These are phyloP conservation scores for Stagonosporopsis cucurbitacearum DNA, from an alignment of 2,329 filamentous ascomycete genomes.

Conservation along the genomic window DNA sequence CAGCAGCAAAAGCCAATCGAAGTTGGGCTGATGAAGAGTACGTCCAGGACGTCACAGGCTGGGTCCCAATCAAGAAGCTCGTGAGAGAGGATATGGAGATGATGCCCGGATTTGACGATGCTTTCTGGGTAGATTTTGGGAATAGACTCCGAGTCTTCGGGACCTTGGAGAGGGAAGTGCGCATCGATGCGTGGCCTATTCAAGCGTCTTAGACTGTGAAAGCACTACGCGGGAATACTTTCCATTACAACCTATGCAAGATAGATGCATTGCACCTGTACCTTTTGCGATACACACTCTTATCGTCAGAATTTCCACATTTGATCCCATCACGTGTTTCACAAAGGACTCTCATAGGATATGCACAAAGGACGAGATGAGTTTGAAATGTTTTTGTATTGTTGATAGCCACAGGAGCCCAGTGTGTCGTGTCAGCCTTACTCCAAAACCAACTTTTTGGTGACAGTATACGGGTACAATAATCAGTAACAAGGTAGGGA, in stretches of 20 bases:
- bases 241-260: background rate
- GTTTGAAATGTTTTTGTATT: background rate
- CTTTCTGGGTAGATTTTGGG: slow-evolving; percentile 65
- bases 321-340: no score
- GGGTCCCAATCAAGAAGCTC: slow-evolving; percentile 28
- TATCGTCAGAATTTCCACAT: no score
- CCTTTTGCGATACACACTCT: background rate
- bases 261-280: background rate
- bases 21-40: slow-evolving; percentile 32
- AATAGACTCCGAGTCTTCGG: slow-evolving; percentile 68
- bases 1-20: slow-evolving; percentile 19
- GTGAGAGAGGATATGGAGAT: slow-evolving; percentile 47
- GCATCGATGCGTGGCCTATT: slow-evolving; percentile 14
- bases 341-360: background rate
- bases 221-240: no score
- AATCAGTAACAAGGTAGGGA: background rate
- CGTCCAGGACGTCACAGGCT: slow-evolving; percentile 27
- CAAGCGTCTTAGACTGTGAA: background rate
- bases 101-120: slow-evolving; percentile 56
- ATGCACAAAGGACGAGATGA: background rate
- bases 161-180: slow-evolving; percentile 57
- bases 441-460: slow-evolving; percentile 1
- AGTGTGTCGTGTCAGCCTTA: background rate
- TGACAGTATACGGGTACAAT: slow-evolving; percentile 3
- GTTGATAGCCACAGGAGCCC: background rate